phyloP scores from a whole-genome alignment of 2,329 filamentous ascomycete species.

The Fusarium pseudoanthophilum region DNA sequence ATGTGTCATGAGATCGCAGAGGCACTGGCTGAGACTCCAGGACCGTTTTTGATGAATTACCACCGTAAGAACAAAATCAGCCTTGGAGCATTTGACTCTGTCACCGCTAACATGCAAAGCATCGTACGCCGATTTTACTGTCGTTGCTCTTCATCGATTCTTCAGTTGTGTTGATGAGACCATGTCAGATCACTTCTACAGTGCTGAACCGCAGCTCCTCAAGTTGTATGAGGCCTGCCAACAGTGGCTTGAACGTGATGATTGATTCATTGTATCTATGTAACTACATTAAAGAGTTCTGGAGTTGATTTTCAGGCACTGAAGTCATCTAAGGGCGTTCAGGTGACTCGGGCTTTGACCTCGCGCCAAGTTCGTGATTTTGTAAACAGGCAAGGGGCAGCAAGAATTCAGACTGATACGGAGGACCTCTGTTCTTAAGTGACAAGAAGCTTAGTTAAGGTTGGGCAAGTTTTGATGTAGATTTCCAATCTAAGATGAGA shows the following conservation, averaged over 20 bases:
- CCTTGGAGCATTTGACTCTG: accelerated
- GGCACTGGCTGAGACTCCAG: background rate
- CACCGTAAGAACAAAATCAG: background rate
- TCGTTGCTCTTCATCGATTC: background rate
- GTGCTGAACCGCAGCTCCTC: background rate
- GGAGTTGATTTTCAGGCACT: background rate
- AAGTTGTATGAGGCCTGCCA: background rate
- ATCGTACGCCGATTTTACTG: background rate
- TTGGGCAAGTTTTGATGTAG: background rate
- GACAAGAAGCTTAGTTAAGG: accelerated
- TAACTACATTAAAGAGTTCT: accelerated
- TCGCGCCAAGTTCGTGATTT: background rate
- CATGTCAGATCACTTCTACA: background rate
- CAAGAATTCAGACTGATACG: background rate
- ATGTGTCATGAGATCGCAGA: background rate
- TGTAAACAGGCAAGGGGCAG: background rate
- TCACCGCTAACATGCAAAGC: background rate
- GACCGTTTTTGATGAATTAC: background rate
- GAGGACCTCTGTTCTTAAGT: background rate
- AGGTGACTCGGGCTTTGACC: too few species aligned
- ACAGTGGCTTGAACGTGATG: background rate
- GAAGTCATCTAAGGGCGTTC: accelerated
- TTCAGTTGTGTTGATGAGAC: background rate
- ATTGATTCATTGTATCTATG: background rate
- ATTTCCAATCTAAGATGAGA: background rate